Percentiles rank a stretch among this genome's conserved stretches.
These are phyloP conservation scores for Trypanosoma cruzi DNA, from an alignment of 208 protist species.

Conservation along the genomic window DNA sequence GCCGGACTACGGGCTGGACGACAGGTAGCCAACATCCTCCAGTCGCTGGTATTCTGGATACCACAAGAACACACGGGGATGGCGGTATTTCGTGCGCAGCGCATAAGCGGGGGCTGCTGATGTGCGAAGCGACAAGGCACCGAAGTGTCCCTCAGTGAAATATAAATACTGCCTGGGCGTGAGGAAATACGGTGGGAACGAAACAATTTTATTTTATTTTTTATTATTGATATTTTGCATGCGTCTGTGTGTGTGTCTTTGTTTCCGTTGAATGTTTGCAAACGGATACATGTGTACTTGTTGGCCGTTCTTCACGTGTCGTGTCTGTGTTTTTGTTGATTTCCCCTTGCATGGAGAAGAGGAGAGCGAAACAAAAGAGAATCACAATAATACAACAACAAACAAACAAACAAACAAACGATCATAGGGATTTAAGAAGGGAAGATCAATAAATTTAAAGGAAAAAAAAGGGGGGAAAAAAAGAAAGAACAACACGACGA, in stretches of 20 bases:
- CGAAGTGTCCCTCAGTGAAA: neutral
- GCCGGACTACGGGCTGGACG: slow-evolving; percentile 66
- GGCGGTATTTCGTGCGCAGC: neutral
- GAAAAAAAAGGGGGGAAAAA: slow-evolving; percentile 1
- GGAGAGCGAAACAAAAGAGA: slow-evolving; percentile 2
- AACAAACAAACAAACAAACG: too few species aligned
- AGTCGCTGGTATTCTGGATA: neutral
- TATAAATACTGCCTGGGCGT: neutral
- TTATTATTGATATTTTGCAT: neutral
- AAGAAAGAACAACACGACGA: neutral
- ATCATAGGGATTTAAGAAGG: too few species aligned
- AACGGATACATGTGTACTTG: too few species aligned
- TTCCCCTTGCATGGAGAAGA: neutral
- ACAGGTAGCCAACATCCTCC: slow-evolving; percentile 6
- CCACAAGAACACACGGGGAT: neutral
- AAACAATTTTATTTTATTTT: neutral
- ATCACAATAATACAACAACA: too few species aligned
- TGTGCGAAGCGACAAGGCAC: neutral
- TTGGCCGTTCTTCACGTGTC: too few species aligned
- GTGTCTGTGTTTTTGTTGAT: neutral
- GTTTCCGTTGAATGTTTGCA: too few species aligned
- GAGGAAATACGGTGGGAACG: neutral
- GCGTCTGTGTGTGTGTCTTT: neutral
- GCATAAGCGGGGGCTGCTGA: neutral
- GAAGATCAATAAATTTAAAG: neutral